Evolutionary conservation across 1,284 basidiomycete species (phyloP).

Genomic region (Boletus sp.): DNA sequence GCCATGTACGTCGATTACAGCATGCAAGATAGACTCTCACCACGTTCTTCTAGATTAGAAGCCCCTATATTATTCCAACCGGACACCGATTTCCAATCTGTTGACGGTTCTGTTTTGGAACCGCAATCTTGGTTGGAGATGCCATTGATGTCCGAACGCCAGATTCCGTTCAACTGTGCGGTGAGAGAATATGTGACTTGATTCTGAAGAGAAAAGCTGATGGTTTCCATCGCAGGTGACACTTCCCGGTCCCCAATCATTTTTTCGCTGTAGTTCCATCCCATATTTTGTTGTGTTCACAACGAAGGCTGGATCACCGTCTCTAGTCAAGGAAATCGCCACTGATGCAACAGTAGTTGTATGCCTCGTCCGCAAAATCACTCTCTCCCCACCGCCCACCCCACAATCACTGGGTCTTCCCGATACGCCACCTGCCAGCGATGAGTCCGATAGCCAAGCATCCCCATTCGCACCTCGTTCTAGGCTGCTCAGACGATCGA

Average conservation of each 20-base stretch:
- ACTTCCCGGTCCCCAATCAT: slow-evolving; percentile 53
- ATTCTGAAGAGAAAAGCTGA: slow-evolving; percentile 5
- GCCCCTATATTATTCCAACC: slow-evolving; percentile 59
- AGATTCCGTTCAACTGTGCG: slow-evolving; percentile 59
- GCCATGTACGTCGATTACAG: slow-evolving; percentile 41
- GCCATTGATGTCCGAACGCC: slow-evolving; percentile 57
- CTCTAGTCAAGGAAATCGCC: slow-evolving; percentile 58
- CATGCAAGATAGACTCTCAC: slow-evolving; percentile 1
- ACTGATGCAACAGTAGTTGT: slow-evolving; percentile 65
- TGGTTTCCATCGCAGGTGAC: slow-evolving; percentile 45
- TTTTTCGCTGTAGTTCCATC: slow-evolving; percentile 53
- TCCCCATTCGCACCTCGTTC: slow-evolving; percentile 21
- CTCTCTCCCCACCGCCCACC: slow-evolving; percentile 39
- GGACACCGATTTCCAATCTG: slow-evolving; percentile 55
- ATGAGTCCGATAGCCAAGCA: slow-evolving; percentile 40
- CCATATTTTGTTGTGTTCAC: slow-evolving; percentile 70
- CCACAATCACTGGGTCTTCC: slow-evolving; percentile 41
- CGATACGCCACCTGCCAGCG: slow-evolving; percentile 45
- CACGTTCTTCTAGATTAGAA: slow-evolving; percentile 45
- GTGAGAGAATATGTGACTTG: slow-evolving; percentile 34
- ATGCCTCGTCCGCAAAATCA: slow-evolving; percentile 55
- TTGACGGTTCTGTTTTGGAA: slow-evolving; percentile 43
- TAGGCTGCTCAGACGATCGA: slow-evolving; percentile 47
- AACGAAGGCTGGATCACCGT: slow-evolving; percentile 50
- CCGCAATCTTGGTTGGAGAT: slow-evolving; percentile 63